phyloP scores from a whole-genome alignment of 768 basidiomycete genomes.

The Leccinum disarticulatum region DNA sequence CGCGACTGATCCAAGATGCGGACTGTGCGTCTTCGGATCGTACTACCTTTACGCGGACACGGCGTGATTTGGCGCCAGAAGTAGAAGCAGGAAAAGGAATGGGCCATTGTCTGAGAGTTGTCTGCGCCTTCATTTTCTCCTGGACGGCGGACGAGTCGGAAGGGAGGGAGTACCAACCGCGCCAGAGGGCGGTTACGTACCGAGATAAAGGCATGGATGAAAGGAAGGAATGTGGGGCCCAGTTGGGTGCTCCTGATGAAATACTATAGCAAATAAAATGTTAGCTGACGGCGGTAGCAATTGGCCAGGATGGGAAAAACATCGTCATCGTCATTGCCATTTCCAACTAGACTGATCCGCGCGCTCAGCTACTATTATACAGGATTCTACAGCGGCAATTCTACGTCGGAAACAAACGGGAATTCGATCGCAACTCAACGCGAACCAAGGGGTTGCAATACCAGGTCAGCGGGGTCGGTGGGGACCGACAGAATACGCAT shows the following conservation, averaged over 20 bases:
- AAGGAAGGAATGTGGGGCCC: background rate
- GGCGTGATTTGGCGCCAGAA: slow-evolving; percentile 49
- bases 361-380: slow-evolving; percentile 3
- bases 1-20: slow-evolving; percentile 49
- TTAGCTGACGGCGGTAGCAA: background rate
- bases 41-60: slow-evolving; percentile 58
- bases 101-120: slow-evolving; percentile 45
- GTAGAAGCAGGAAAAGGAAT: slow-evolving; percentile 57
- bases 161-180: slow-evolving; percentile 5
- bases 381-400: slow-evolving; percentile 4
- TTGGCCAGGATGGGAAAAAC: background rate
- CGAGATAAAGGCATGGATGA: slow-evolving; percentile 7
- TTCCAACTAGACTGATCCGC: background rate
- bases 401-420: background rate
- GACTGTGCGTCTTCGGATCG: slow-evolving; percentile 43
- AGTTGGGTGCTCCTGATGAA: background rate
- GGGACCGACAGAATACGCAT: slow-evolving; percentile 82
- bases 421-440: slow-evolving; percentile 13
- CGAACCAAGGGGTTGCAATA: slow-evolving; percentile 59
- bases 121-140: slow-evolving; percentile 36
- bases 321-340: background rate
- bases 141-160: slow-evolving; percentile 35
- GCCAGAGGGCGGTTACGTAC: slow-evolving; percentile 10
- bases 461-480: slow-evolving; percentile 75
- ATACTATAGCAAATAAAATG: background rate